These are phyloP conservation scores for Fragosphaeria purpurea DNA, from an alignment of 2,329 filamentous ascomycete species.

Conservation along the genomic window DNA sequence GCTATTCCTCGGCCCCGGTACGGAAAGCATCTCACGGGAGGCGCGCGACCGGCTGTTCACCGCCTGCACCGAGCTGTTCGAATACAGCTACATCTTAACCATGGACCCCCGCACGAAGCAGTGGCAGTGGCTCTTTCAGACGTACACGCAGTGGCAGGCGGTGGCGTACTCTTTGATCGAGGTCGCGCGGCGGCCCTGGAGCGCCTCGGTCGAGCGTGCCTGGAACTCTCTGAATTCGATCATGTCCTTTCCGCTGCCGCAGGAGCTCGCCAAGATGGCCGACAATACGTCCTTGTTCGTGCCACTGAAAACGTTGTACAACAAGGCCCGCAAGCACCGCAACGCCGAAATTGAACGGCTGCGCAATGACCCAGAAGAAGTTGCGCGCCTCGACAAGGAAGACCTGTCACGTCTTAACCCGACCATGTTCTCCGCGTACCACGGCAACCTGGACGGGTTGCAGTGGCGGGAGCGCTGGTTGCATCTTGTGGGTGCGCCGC, in stretches of 20 bases:
- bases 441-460: slow-evolving; percentile 33
- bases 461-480: slow-evolving; percentile 45
- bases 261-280: slow-evolving; percentile 34
- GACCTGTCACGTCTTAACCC: slow-evolving; percentile 35
- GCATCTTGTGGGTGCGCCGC: slow-evolving; percentile 29
- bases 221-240: slow-evolving; percentile 21
- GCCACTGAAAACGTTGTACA: slow-evolving; percentile 43
- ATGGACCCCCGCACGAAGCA: slow-evolving; percentile 36
- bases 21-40: slow-evolving; percentile 22
- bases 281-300: slow-evolving; percentile 41
- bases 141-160: slow-evolving; percentile 50
- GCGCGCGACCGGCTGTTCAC: slow-evolving; percentile 32
- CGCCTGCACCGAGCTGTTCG: slow-evolving; percentile 43
- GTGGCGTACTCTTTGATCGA: slow-evolving; percentile 47
- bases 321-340: slow-evolving; percentile 41
- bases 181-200: slow-evolving; percentile 32
- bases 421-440: slow-evolving; percentile 36
- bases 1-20: slow-evolving; percentile 29
- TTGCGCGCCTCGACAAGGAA: slow-evolving; percentile 37
- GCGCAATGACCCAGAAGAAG: slow-evolving; percentile 36
- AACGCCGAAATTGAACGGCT: slow-evolving; percentile 40
- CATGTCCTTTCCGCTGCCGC: slow-evolving; percentile 19
- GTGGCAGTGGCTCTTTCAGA: slow-evolving; percentile 51
- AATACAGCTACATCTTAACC: slow-evolving; percentile 46
- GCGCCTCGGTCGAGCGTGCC: slow-evolving; percentile 18